A percentile compares a stretch with the other conserved stretches of the same genome.
Conservation (phyloP, 441 rosid genomes). For the Capsella rubella region DNA sequence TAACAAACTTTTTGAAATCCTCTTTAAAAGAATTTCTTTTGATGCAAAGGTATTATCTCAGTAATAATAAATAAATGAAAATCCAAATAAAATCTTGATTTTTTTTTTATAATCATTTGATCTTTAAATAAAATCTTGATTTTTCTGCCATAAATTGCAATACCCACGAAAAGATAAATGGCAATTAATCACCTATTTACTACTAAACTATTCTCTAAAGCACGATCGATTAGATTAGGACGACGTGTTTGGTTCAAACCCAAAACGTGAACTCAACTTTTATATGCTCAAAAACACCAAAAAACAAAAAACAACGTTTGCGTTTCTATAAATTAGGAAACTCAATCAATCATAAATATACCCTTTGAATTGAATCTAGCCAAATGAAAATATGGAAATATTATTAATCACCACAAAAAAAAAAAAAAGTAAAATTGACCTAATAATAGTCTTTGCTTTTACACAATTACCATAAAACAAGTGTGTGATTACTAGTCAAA, state of each 20-base stretch:
- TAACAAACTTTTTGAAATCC: slow-evolving; percentile 27
- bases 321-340: slow-evolving; percentile 32
- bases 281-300: background rate
- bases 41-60: slow-evolving; percentile 23
- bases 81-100: slow-evolving; percentile 38
- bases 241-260: slow-evolving; percentile 34
- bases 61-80: slow-evolving; percentile 29
- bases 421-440: background rate
- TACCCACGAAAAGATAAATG: slow-evolving; percentile 36
- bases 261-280: slow-evolving; percentile 40
- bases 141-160: slow-evolving; percentile 33
- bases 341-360: slow-evolving; percentile 32
- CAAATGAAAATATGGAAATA: slow-evolving; percentile 13
- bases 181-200: slow-evolving; percentile 28
- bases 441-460: slow-evolving; percentile 26
- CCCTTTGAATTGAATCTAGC: slow-evolving; percentile 39
- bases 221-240: slow-evolving; percentile 22
- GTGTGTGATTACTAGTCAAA: slow-evolving; percentile 31
- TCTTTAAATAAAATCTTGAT: slow-evolving; percentile 37
- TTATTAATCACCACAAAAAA: background rate
- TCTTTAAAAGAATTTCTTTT: slow-evolving; percentile 31
- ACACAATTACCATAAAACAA: slow-evolving; percentile 30
- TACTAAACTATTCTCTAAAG: slow-evolving; percentile 9
- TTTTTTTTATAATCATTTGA: background rate
- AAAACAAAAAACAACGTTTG: background rate